phyloP scores from a whole-genome alignment of 1,284 basidiomycete genomes.

The Sanghuangporus sanghuang region DNA sequence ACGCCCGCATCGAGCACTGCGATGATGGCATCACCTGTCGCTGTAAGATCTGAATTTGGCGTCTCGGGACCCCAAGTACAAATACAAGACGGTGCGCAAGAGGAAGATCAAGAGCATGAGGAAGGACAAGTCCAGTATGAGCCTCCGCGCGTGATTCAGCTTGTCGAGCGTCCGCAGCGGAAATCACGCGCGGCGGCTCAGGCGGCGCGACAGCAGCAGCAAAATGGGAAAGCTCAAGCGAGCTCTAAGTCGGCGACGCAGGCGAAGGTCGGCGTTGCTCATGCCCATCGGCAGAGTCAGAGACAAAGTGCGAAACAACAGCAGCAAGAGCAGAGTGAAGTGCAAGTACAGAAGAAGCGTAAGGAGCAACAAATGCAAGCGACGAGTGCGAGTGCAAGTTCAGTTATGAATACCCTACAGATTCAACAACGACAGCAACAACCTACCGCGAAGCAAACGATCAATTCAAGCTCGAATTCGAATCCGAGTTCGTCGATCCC shows the following conservation, averaged over 20 bases:
- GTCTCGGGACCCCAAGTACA: background rate
- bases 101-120: background rate
- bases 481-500: background rate
- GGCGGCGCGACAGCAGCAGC: background rate
- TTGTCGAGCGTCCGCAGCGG: conserved; percentile 14
- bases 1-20: background rate
- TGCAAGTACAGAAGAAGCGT: background rate
- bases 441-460: no score
- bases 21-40: background rate
- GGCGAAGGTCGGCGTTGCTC: background rate
- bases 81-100: background rate
- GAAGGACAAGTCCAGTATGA: conserved; percentile 5
- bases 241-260: background rate
- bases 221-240: background rate
- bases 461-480: background rate
- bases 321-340: background rate
- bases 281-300: background rate
- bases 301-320: background rate
- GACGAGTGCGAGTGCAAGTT: background rate
- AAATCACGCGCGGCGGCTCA: background rate
- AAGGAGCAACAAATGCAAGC: background rate
- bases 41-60: background rate
- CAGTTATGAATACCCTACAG: background rate
- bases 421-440: no score
- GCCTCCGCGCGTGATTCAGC: conserved; percentile 16